Base-by-base conservation (phyloP, 495 filamentous ascomycete species). In the Neurospora tetraspora region DNA sequence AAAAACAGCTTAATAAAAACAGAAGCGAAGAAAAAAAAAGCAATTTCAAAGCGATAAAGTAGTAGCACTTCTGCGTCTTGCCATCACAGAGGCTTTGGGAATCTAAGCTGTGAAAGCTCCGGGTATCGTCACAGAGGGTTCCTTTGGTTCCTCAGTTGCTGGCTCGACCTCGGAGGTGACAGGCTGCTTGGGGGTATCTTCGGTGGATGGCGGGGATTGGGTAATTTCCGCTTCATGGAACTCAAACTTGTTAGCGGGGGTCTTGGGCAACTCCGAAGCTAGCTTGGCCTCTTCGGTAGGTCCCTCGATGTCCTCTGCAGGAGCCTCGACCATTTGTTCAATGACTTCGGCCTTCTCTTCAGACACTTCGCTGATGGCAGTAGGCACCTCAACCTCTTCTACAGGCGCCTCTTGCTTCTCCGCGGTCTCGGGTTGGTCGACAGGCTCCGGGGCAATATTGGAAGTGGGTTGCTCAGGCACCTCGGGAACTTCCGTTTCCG, bases 101-200 rank as follows among this genome's bases (percentile, higher is more conserved):
- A 7, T 65, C 8, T 34, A 65, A 36, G 53, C 53, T 34, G 53
- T 34, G 71, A 37, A 39, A 12, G 72, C 16, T 16, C 16, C 47
- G 73, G 76, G 75, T 27, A 76, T 77, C 42, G 72, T 72, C 37
- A 76, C 43, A 27, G 73, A 70, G 14, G 69, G 72, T 8, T 71
- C 70, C 42, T 74, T 74, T 0, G 53, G 40, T 12, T 71, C 68
- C 23, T 39, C 73, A 9, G 14, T 65, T 20, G 31, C 70, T 31
- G 40, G 27, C 9, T 72, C 9, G 53, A 31, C 5, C 39, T n/a
- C 39, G 36, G 37, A 3, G 31, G 43, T 3, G 47, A 65, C 6
- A 40, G 72, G 40, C 42, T 75, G 74, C 20, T 43, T 69, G 14
- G 68, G 71, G 59, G 71, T 61, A 65, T 70, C 37, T 16, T 20